Base-by-base conservation (phyloP, 2,329 filamentous ascomycete species). In the Alternaria conjuncta region DNA sequence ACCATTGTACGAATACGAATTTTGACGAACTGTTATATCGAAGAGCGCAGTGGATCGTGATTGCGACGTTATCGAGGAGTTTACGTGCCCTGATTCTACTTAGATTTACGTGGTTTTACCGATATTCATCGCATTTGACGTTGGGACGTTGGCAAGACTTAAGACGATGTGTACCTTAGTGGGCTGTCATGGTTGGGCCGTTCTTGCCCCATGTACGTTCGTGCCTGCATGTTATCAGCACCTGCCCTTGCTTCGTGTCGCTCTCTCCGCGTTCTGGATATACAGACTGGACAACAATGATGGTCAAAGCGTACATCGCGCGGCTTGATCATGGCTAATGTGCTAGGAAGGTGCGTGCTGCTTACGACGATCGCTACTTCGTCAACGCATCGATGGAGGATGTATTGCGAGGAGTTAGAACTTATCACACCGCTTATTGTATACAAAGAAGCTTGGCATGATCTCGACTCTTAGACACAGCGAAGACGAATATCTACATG, bases 1-100 rank as follows among this genome's bases (percentile, higher is more conserved):
- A 63, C 54, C 60, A 63, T 62, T 60, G 45, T 63, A 56, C 45
- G 51, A 63, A 63, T 59, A 62, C 55, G 55, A 59, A 41, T 59
- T 36, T 54, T 61, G 36, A 62, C 41, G 55, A 58, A 56, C 36
- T 53, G 46, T 15, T 23, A 18, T 10, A 36, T 51, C n/a, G 5
- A 1, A 4, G 6, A 18, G 26, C 18, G 5, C 12, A n/a, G 9
- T 20, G 7, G 26, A 32, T 3, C 12, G 18, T 51, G 18, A 21
- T 21, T 3, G 6, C 28, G 3, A 23, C 7, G 47, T 9, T 32
- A 32, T 20, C 7, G 13, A 32, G 15, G 47, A 51, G 12, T 6
- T 26, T 7, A 8, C 18, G 9, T 10, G 15, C n/a, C 6, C 45
- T 12, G 2, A 8, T 6, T 4, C 6, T 1, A 13, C 26, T 2